Base-by-base conservation (phyloP, 768 basidiomycete species). In the Tricholoma hemisulphureum region DNA sequence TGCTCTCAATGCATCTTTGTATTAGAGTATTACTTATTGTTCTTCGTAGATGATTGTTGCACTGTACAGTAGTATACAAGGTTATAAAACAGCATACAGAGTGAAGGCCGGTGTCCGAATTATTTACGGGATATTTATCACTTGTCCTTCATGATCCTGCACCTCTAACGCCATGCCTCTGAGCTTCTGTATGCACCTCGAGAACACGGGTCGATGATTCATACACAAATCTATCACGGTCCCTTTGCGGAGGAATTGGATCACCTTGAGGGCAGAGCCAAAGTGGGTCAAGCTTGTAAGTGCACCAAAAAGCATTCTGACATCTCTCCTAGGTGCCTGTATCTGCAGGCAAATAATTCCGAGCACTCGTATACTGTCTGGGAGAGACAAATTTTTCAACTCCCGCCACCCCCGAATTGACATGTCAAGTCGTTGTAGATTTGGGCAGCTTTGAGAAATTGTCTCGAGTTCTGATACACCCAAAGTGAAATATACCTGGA, bases 221-320 rank as follows among this genome's bases (percentile, higher is more conserved):
- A 53, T 45, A 28, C 51, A 11, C 6, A 66, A 23, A 23, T 61
- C 58, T 21, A 9, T 39, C 6, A 61, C 63, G 26, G 58, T 63
- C 8, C 58, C 58, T 16, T 11, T n/a, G 18, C 60, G 55, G n/a
- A 61, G 58, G 29, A 64, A 37, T 51, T 63, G 60, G n/a, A 64
- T 50, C 9, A 35, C 56, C 8, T 51, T 32, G 18, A 64, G 51
- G 18, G 50, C 39, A 5, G 59, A 18, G 5, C 54, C 21, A 7
- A 32, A 26, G 21, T 24, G 29, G 28, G 58, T 50, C 18, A 31
- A 24, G 21, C 14, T 28, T 9, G 45, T 26, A 23, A 66, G 52
- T 3, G 29, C 11, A 16, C 1, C 7, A 23, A 61, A 58, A 28
- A 64, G 55, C 1, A 18, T 16, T 32, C 13, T 11, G 31, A 62